Percentiles rank a stretch among this genome's conserved stretches.
Conservation (phyloP, 2,329 filamentous ascomycete genomes). For the Corynespora cassiicola region DNA sequence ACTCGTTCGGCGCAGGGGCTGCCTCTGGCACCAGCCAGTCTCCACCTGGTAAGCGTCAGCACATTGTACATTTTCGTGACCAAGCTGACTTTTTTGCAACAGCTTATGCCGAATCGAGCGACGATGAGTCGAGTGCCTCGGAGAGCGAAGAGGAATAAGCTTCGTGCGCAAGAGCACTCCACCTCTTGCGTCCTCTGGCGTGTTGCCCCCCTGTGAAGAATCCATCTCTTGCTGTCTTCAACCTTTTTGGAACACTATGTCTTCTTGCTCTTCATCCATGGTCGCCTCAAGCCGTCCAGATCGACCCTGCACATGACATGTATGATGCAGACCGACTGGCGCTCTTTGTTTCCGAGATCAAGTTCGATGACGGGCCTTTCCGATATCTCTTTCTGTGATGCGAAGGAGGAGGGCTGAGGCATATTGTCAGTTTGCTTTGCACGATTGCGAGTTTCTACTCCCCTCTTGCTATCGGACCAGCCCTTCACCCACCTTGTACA, state of each 20-base stretch:
- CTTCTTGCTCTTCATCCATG: no score
- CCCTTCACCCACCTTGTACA: slow-evolving; percentile 17
- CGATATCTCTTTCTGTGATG: no score
- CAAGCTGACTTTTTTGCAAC: slow-evolving; percentile 20
- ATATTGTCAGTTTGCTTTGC: slow-evolving; percentile 3
- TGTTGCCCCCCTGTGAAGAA: no score
- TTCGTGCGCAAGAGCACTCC: slow-evolving; percentile 1
- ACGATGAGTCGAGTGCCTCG: slow-evolving; percentile 60
- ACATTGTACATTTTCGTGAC: slow-evolving; percentile 1
- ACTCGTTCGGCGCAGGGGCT: slow-evolving; percentile 40
- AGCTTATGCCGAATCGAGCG: slow-evolving; percentile 55
- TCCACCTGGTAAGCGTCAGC: slow-evolving; percentile 43
- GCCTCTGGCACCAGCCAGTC: slow-evolving; percentile 55
- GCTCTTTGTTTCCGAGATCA: no score
- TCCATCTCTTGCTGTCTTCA: no score
- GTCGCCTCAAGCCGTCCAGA: no score
- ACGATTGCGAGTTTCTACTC: slow-evolving; percentile 5
- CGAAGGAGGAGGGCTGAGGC: no score
- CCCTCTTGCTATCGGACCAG: slow-evolving; percentile 1
- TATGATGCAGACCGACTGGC: no score
- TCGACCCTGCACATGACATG: no score
- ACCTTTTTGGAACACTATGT: no score
- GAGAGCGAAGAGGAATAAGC: slow-evolving; percentile 56
- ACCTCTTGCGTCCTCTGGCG: no score
- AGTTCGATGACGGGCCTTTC: no score